Evolutionary conservation across 345 rosid genomes (phyloP).

Genomic region (Salix exigua): DNA sequence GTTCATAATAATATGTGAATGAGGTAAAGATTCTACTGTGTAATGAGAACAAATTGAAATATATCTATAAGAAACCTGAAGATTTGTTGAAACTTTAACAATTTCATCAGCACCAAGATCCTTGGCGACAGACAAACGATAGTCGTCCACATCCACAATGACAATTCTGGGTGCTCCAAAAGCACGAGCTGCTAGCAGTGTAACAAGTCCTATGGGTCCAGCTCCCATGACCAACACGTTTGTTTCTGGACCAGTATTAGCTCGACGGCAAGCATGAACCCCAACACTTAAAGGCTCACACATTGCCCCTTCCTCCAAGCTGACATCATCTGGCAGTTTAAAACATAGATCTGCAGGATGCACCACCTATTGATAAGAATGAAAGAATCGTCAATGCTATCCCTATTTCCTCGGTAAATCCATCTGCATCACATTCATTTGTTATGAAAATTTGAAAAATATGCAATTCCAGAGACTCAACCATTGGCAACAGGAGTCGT

Average conservation of each 20-base stretch:
- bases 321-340: constrained; percentile 82
- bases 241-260: constrained; percentile 67
- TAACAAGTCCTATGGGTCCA: constrained; percentile 94
- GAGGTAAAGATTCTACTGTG: too few relatives aligned
- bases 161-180: constrained; percentile 80
- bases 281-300: constrained; percentile 94
- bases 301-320: constrained; percentile 96
- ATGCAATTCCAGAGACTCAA: not conserved
- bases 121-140: constrained; percentile 68
- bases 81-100: constrained; percentile 58
- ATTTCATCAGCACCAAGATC: constrained; percentile 62
- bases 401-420: not conserved
- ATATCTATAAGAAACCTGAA: constrained; percentile 39
- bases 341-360: constrained; percentile 90
- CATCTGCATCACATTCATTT: not conserved
- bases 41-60: too few relatives aligned
- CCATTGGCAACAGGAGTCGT: not conserved
- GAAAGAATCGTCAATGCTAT: too few relatives aligned
- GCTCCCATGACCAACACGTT: constrained; percentile 74
- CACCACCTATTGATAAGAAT: constrained; percentile 47
- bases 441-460: not conserved
- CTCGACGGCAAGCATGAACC: constrained; percentile 90
- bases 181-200: constrained; percentile 82
- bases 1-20: too few relatives aligned
- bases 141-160: constrained; percentile 71